Evolutionary conservation across 2,329 filamentous ascomycete genomes (phyloP), one percentile per base, ranked within the genome.

Genomic region (Alternaria angustiovoidea): DNA sequence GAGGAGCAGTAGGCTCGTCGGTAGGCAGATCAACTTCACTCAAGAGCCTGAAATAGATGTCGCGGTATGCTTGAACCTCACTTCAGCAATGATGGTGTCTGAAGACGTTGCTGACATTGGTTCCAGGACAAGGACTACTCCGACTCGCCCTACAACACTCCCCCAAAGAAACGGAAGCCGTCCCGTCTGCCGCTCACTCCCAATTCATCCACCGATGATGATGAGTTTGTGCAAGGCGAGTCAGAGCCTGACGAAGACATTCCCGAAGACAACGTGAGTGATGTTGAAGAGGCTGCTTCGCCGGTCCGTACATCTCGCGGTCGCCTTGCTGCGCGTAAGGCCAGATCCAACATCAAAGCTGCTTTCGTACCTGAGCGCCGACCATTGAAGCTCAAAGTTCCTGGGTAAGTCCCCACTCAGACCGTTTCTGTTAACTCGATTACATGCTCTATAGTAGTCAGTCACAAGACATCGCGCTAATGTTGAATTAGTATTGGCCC

Each of bases 171-270:
- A 38, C 59, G 55, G 32, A 67, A 61, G 42, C 41, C 57, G 5
- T 44, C 38, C 7, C 59, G 47, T 18, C 30, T 57, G 4, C 53
- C 54, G 2, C 20, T 47, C 4, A 49, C 39, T 1, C 56, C 51
- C 5, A 41, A 38, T 5, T 53, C 58, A 26, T 53, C 59, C 6
- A 39, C 57, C 4, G 62, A 67, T 2, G 66, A 70, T 47, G 66
- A 63, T 38, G 66, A 72, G 7, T 72, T 68, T 28, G 48, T 63
- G 6, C 51, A 59, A 11, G 62, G 62, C 2, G 57, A 57, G 2
- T 60, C 57, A 0, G 65, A 66, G 8, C 34, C 54, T 3, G 66
- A 66, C 5, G 68, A 69, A 1, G 62, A 69, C 0, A 16, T 54
- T 4, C 14, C 26, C 2, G 46, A 57, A 14, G 59, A 57, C 11